Evolutionary conservation across 495 filamentous ascomycete species (phyloP).

Genomic region (Xylaria cubensis): DNA sequence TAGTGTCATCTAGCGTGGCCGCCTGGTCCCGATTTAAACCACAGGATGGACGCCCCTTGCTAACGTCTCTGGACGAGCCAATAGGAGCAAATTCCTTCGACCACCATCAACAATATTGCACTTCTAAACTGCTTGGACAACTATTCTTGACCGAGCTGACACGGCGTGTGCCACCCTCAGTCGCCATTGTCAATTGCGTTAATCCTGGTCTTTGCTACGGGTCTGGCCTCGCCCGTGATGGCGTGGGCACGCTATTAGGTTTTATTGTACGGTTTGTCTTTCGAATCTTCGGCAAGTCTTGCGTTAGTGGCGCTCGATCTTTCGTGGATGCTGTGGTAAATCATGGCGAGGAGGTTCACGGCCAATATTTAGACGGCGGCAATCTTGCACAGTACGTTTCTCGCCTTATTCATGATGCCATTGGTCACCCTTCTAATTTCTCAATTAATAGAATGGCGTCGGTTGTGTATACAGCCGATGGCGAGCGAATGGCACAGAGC

Average conservation of each 20-base stretch:
- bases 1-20: conserved; percentile 47
- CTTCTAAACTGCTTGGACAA: conserved; percentile 60
- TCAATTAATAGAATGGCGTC: conserved; percentile 9
- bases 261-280: conserved; percentile 5
- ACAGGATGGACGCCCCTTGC: conserved; percentile 35
- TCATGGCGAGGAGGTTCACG: conserved; percentile 17
- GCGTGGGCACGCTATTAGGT: conserved; percentile 25
- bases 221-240: conserved; percentile 31
- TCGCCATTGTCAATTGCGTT: conserved; percentile 28
- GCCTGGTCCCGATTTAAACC: conserved; percentile 39
- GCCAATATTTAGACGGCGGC: conserved; percentile 13
- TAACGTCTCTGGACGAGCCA: conserved; percentile 44
- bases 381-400: conserved; percentile 45
- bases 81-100: conserved; percentile 29
- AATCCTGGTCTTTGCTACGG: conserved; percentile 37
- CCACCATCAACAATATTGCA: conserved; percentile 46
- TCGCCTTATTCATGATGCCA: neutral
- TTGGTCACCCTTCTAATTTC: neutral
- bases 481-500: conserved; percentile 38
- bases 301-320: conserved; percentile 11
- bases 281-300: conserved; percentile 17
- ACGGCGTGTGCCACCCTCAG: conserved; percentile 29
- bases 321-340: conserved; percentile 15
- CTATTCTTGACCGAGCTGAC: conserved; percentile 56
- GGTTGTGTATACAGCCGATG: conserved; percentile 44